Percentiles rank a stretch among this genome's conserved stretches.
Conservation (phyloP, 805 yeast species). For the Zygotorulaspora danielsina region DNA sequence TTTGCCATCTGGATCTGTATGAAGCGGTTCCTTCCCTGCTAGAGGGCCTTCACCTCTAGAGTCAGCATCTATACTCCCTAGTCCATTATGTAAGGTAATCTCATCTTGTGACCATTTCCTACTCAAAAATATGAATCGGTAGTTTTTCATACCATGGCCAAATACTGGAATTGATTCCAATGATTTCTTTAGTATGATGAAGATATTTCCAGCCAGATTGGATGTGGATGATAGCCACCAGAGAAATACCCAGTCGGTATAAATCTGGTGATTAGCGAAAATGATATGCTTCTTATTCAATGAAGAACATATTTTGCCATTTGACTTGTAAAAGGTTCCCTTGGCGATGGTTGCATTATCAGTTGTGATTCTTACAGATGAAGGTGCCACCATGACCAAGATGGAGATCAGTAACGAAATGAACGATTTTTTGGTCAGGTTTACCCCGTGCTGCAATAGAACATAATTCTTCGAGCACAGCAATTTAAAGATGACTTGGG, state of each 20-base stretch:
- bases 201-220: conserved; percentile 58
- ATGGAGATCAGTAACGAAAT: conserved; percentile 50
- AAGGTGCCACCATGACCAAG: conserved; percentile 49
- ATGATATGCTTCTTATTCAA: conserved; percentile 54
- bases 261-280: conserved; percentile 86
- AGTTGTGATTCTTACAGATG: conserved; percentile 48
- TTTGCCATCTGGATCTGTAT: conserved; percentile 29
- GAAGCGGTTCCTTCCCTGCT: conserved; percentile 34
- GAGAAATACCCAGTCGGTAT: conserved; percentile 84
- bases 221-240: conserved; percentile 82
- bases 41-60: conserved; percentile 56
- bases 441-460: conserved; percentile 41
- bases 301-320: conserved; percentile 24
- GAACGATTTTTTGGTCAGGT: conserved; percentile 56
- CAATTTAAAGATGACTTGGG: conserved; percentile 42
- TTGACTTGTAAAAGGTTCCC: conserved; percentile 32
- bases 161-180: conserved; percentile 63
- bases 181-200: conserved; percentile 73
- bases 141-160: conserved; percentile 81
- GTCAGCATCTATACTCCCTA: conserved; percentile 56
- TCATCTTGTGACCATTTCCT: conserved; percentile 77
- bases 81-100: conserved; percentile 48
- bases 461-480: conserved; percentile 26
- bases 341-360: conserved; percentile 38
- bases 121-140: conserved; percentile 69